Conservation (phyloP, 352 stramenopile species). For the Aphanomyces euteiches region DNA sequence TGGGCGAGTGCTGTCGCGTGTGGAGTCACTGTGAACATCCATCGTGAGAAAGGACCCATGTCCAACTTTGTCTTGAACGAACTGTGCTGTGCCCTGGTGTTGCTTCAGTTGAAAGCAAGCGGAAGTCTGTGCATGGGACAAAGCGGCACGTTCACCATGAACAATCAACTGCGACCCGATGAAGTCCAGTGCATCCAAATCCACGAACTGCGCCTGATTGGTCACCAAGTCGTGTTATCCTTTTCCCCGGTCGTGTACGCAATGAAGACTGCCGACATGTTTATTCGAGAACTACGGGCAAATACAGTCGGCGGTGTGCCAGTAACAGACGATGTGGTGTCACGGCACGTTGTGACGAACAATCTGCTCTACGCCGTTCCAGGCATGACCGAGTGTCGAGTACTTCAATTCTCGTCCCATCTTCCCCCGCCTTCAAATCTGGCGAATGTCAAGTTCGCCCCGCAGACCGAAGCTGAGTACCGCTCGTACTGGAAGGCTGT, state of each 20-base stretch:
- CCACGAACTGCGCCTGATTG: conserved; percentile 15
- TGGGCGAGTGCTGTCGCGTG: background rate
- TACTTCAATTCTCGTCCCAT: conserved; percentile 32
- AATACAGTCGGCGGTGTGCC: background rate
- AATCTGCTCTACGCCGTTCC: conserved; percentile 29
- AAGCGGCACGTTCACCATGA: conserved; percentile 20
- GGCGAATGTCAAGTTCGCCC: conserved; percentile 27
- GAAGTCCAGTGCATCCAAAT: conserved; percentile 27
- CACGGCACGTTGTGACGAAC: conserved; percentile 12
- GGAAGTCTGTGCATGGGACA: conserved; percentile 22
- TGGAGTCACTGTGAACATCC: conserved; percentile 24
- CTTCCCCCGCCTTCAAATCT: background rate
- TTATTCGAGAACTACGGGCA: conserved; percentile 9
- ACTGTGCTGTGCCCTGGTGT: conserved; percentile 23
- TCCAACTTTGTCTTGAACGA: conserved; percentile 22
- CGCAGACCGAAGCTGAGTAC: conserved; percentile 39
- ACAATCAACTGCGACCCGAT: conserved; percentile 24
- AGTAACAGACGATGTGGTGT: conserved; percentile 15
- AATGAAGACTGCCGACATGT: conserved; percentile 19
- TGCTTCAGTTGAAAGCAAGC: conserved; percentile 19
- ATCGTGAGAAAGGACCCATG: conserved; percentile 23
- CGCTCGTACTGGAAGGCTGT: conserved; percentile 41
- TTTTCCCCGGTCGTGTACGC: conserved; percentile 30
- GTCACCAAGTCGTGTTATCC: conserved; percentile 13
- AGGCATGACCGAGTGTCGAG: conserved; percentile 35